These are phyloP conservation scores for Penicillium coffeae DNA, from an alignment of 495 filamentous ascomycete species.

Conservation along the genomic window DNA sequence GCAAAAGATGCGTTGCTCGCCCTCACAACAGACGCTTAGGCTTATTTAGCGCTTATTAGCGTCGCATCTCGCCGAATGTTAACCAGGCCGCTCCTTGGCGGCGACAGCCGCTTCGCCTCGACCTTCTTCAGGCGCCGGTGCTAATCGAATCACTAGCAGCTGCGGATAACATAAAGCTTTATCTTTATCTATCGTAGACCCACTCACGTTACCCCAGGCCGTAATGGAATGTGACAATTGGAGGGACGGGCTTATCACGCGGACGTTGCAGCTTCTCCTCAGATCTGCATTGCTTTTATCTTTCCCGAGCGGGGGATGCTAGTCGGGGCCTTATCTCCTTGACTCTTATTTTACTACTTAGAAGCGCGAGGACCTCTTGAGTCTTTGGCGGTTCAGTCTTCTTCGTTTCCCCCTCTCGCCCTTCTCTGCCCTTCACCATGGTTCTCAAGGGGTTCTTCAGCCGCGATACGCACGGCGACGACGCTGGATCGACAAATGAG, in stretches of 20 bases:
- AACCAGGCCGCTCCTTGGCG: too few species aligned
- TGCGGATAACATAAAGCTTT: too few species aligned
- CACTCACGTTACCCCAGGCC: not conserved
- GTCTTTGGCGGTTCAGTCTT: not conserved
- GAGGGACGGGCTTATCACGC: constrained; percentile 9
- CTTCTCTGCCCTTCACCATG: constrained; percentile 8
- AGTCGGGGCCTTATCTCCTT: not conserved
- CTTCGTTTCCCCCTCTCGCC: not conserved
- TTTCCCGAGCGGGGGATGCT: too few species aligned
- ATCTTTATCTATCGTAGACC: too few species aligned
- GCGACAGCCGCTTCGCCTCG: constrained; percentile 5
- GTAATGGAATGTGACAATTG: constrained; percentile 7
- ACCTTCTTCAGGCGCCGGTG: constrained; percentile 7
- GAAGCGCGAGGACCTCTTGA: not conserved
- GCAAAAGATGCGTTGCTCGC: too few species aligned
- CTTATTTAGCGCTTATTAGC: too few species aligned
- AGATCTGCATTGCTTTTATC: constrained; percentile 5
- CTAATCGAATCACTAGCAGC: not conserved
- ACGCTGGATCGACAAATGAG: constrained; percentile 5
- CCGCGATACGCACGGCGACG: constrained; percentile 1
- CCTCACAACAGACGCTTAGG: too few species aligned
- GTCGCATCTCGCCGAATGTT: too few species aligned
- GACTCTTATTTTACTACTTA: not conserved
- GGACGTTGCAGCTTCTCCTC: constrained; percentile 5
- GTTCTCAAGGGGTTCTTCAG: constrained; percentile 17